phyloP scores from a whole-genome alignment of 1,139 yeast genomes.

The Saccharomyces hybrid region DNA sequence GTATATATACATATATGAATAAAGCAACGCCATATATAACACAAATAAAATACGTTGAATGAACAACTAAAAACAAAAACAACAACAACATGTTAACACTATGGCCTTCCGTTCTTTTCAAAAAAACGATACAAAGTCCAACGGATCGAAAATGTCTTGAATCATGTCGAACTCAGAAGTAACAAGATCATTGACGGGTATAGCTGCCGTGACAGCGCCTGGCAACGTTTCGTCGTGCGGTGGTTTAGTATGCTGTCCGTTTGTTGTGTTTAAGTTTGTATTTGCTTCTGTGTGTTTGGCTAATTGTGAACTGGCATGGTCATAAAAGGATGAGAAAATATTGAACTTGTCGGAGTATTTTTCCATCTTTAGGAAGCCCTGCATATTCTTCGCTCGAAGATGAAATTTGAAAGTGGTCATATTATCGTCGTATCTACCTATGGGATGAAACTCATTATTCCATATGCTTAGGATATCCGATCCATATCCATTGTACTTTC shows the following conservation, averaged over 20 bases:
- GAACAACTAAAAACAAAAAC: background rate
- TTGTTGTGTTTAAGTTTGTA: constrained; percentile 4
- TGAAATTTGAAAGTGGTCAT: background rate
- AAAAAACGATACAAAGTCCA: constrained; percentile 23
- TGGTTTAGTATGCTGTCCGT: background rate
- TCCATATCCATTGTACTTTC: constrained; percentile 4
- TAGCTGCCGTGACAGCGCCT: background rate
- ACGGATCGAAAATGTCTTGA: constrained; percentile 24
- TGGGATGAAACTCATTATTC: constrained; percentile 16
- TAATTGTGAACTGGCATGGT: constrained; percentile 19
- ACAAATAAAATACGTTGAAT: background rate
- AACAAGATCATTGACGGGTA: background rate
- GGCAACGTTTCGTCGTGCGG: background rate
- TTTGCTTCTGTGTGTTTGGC: constrained; percentile 12
- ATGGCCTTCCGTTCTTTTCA: background rate
- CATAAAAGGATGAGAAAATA: constrained; percentile 24
- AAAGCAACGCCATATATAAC: background rate
- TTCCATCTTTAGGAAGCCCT: background rate
- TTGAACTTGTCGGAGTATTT: constrained; percentile 11
- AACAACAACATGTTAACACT: too few species aligned
- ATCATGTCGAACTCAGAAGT: constrained; percentile 8
- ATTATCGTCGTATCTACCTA: constrained; percentile 8
- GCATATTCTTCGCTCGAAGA: background rate
- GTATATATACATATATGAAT: background rate
- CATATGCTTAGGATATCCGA: constrained; percentile 13